These are phyloP conservation scores for Bimuria novae-zelandiae DNA, from an alignment of 2,329 filamentous ascomycete species.

Conservation along the genomic window DNA sequence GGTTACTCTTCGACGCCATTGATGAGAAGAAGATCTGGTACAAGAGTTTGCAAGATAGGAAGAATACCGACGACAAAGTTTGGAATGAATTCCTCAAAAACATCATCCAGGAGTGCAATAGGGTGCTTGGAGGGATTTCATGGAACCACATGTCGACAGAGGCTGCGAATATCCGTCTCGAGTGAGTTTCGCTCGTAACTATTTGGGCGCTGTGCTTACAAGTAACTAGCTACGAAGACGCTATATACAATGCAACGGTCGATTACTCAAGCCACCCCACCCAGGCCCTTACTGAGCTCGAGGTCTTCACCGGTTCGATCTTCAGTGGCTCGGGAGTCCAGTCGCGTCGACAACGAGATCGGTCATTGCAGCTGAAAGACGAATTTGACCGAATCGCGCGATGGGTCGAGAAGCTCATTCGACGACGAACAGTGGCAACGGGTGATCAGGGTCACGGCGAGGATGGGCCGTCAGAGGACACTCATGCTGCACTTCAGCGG, in stretches of 20 bases:
- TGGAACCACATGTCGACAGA: not conserved
- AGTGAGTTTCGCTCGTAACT: not conserved
- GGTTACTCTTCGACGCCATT: not conserved
- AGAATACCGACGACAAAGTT: not conserved
- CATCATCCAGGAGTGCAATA: not conserved
- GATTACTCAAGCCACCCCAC: conserved; percentile 1
- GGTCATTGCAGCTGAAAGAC: conserved; percentile 1
- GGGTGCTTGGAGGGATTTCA: not conserved
- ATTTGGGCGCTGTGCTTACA: not conserved
- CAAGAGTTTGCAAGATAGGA: not conserved
- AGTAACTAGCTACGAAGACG: not conserved
- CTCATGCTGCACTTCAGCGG: not conserved
- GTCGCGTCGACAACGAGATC: conserved; percentile 1
- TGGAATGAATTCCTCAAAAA: not conserved
- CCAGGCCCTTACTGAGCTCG: not conserved
- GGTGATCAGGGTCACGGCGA: not conserved
- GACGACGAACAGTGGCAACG: not conserved
- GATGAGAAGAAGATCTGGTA: conserved; percentile 2
- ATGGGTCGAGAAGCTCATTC: not conserved
- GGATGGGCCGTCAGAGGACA: not conserved
- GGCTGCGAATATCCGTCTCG: not conserved
- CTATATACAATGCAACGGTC: not conserved
- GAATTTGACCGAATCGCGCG: conserved; percentile 1
- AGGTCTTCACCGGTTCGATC: conserved; percentile 2
- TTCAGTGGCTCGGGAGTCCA: conserved; percentile 2